Evolutionary conservation across 441 rosid species (phyloP), one percentile per base, ranked within the genome.

Genomic region (Jatropha multifida): DNA sequence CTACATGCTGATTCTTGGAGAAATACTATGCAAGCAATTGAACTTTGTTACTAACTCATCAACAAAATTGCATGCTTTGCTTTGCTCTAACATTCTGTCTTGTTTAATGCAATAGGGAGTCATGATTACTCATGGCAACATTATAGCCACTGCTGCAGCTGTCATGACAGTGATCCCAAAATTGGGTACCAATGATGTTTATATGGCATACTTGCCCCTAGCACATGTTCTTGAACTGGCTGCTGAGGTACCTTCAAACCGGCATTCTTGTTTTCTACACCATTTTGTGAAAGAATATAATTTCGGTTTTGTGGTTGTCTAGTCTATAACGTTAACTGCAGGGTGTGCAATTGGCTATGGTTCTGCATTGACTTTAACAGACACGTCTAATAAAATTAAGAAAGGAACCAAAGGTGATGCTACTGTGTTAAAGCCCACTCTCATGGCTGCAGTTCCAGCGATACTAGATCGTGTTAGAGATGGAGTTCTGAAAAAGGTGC

Each of bases 181-280:
- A 49, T 68, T 90, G 49, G 82, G 87, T 26, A 80, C 40, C 26
- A 80, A 82, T 72, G 96, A 95, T 74, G 85, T 81, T 42, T 95
- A 85, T 71, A 73, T 95, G 78, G 99, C 96, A 4, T 95, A 92
- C 83, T 89, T 95, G 89, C 98, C 99, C 65, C 85, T 95, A 72
- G 98, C 98, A 80, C 99, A 95, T 89, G 97, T 95, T 80, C 88
- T 95, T 72, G 98, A 95, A 76, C 86, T 95, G 76, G 98, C 89
- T 70, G 97, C 96, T 79, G 99, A 92, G 98, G 99, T 93, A 75
- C 44, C 68, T 71, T 74, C 32, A 68, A 40, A 51, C 20, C 75
- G 71, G 46, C 38, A 27, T 56, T 74, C 49, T 66, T 79, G 61
- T 81, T 82, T 37, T 59, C 52, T 74, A 15, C 7, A 46, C 61